Evolutionary conservation across 371 early-diverging fungal genomes (phyloP), one percentile per base, ranked within the genome.

Genomic region (Mucor racemosus): DNA sequence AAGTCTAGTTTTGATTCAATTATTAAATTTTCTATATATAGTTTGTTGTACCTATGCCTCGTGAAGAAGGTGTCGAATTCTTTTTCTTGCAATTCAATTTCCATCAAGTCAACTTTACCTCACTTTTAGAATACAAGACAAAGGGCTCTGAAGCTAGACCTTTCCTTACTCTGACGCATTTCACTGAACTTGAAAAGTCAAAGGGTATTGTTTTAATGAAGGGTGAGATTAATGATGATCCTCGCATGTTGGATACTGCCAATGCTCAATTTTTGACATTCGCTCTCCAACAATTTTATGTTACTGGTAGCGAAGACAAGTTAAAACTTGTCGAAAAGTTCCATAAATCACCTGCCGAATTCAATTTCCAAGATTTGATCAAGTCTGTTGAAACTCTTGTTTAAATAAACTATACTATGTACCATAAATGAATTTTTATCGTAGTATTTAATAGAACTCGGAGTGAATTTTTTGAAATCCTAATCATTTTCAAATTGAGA

Each of bases 131-230:
- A 80, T 97, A 94, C 89, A 91, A 97, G 79, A 87, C 93, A 46
- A 90, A 92, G 68, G 85, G 86, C 9, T 82, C 84, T 36, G 86
- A 90, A 67, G 93, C 97, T 7, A 86, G 94, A 13, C 95, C 96
- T 17, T 89, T 89, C 71, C 84, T 97, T 60, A 92, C 93, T 10
- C 69, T 97, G 62, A 93, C 94, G 7, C 94, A 95, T 70, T 96
- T 94, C 84, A 88, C 93, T 39, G 98, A 97, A 53, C 80, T 96
- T 59, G 75, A 83, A 19, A 86, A 91, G 0, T 76, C 81, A 65
- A 93, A 95, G 75, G 90, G 84, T 21, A 85, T 97, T 62, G 96
- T 96, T 21, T 82, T 97, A 60, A 97, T 97, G 97, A 84, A 87
- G 38, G 98, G 98, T 14, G 93, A 94, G 63, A 72, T 91, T 42